Percentiles rank a stretch among this genome's conserved stretches.
phyloP scores from a whole-genome alignment of 2,329 filamentous ascomycete species.

The Didymella sp. region DNA sequence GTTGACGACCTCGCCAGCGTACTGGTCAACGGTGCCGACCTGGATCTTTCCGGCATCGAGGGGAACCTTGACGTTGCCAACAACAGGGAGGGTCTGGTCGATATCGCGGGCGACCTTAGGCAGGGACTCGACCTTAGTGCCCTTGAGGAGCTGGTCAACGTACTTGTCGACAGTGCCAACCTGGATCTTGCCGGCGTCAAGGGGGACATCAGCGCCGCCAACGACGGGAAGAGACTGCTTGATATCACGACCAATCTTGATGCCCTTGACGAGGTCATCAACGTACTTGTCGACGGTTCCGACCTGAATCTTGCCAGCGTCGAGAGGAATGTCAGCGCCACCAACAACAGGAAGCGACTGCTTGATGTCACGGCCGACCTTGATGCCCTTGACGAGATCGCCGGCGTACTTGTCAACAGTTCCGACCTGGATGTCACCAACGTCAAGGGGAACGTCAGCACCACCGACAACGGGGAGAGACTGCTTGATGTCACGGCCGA shows the following conservation, averaged over 20 bases:
- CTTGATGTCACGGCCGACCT: conserved; percentile 5
- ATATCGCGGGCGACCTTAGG: conserved; percentile 8
- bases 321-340: conserved; percentile 1
- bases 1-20: background rate
- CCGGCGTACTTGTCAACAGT: background rate
- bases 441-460: background rate
- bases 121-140: background rate
- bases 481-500: background rate
- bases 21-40: conserved; percentile 8
- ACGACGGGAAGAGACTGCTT: conserved; percentile 10
- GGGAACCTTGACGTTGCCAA: background rate
- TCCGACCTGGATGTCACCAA: background rate
- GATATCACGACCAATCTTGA: conserved; percentile 2
- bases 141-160: conserved; percentile 1
- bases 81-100: conserved; percentile 7
- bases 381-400: background rate
- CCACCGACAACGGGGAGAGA: background rate
- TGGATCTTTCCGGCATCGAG: conserved; percentile 4
- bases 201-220: conserved; percentile 3
- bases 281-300: background rate
- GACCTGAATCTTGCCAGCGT: background rate
- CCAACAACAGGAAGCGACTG: background rate
- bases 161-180: conserved; percentile 12
- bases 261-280: background rate
- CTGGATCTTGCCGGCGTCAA: conserved; percentile 10